Conservation (phyloP, 768 basidiomycete genomes). For the Termitomyces bulborhizus region DNA sequence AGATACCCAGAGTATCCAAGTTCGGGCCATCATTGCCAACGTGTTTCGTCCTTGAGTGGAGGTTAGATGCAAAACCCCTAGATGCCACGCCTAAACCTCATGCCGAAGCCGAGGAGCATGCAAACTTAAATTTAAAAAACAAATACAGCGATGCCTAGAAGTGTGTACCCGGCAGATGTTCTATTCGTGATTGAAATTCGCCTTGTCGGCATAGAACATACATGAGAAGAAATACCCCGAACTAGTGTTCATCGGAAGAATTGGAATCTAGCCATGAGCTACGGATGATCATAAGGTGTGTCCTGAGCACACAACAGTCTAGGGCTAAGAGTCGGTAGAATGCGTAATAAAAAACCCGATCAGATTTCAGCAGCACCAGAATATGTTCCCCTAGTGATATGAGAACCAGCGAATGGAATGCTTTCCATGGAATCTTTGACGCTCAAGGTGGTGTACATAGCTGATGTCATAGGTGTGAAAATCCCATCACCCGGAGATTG, state of each 20-base stretch:
- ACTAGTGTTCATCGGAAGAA: background rate
- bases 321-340: background rate
- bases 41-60: background rate
- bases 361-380: slow-evolving; percentile 27
- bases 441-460: slow-evolving; percentile 22
- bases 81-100: slow-evolving; percentile 1
- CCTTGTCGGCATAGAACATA: background rate
- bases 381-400: slow-evolving; percentile 19
- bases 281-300: background rate
- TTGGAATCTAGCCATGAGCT: background rate
- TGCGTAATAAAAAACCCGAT: background rate
- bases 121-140: background rate
- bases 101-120: background rate
- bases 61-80: background rate
- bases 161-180: background rate
- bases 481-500: slow-evolving; percentile 14
- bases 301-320: background rate
- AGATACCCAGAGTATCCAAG: background rate
- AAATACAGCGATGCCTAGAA: background rate
- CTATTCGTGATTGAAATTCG: background rate
- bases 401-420: slow-evolving; percentile 14
- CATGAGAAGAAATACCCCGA: background rate
- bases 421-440: slow-evolving; percentile 26
- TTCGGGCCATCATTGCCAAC: background rate
- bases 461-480: slow-evolving; percentile 21